Base-by-base conservation (phyloP, 2,329 filamentous ascomycete species). In the Blastomyces parvus region DNA sequence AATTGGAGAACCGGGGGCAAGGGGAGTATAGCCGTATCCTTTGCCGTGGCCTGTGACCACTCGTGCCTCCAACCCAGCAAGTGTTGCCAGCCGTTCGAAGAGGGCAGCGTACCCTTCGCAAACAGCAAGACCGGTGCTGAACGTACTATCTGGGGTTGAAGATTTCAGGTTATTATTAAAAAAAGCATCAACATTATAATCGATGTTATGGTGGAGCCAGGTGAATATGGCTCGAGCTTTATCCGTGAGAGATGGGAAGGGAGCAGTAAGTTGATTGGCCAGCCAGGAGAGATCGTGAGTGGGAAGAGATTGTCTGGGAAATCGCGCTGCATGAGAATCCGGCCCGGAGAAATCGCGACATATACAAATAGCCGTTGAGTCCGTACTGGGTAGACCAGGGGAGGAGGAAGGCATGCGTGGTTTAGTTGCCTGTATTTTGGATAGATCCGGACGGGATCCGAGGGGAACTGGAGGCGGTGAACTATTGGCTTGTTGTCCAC, bases 171-270 rank as follows among this genome's bases (percentile, higher is more conserved):
- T 85, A 44, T 86, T 84, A 63, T 82, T 84, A 71, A 95, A 95
- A 78, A 97, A 96, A 30, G 87, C 83, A 33, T 84, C 82, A 0
- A 86, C 85, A 72, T 97, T 90, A 73, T 97, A 99, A 57, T 82
- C 82, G 64, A 99, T 87, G 70, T 97, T 97, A 75, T 97, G 87
- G 76, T 97, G 93, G 50, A 92, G 86, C 94, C 94, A 99, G 0
- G 89, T 90, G 73, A 97, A 97, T 64, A 99, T 90, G 1, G 86
- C 91, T 36, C 94, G 84, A 2, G 94, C 93, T 78, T 97, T 97
- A 75, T 97, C 93, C 0, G 93, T 96, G 1, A 80, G 78, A 0
- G 90, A 96, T 0, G 85, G 77, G 71, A 97, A 97, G 0, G 89
- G 88, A 3, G 82, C 80, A 63, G 91, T 96, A 25, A 97, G 83